Evolutionary conservation across 495 filamentous ascomycete genomes (phyloP).

Genomic region (Saxispiralis lemnorum): DNA sequence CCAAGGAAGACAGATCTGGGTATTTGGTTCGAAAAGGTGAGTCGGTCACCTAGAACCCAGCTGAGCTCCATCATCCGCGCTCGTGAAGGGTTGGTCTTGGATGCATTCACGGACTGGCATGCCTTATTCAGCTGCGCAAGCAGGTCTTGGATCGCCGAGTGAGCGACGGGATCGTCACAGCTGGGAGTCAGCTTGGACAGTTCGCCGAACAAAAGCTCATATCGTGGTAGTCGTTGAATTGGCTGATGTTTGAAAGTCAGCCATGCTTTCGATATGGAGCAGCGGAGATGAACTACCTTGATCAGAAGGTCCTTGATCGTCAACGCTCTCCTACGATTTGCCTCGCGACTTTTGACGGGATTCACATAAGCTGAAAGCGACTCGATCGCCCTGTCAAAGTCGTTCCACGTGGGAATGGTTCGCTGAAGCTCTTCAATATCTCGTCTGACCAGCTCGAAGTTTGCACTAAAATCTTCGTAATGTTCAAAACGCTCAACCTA

Average conservation of each 20-base stretch:
- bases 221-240: constrained; percentile 84
- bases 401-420: constrained; percentile 56
- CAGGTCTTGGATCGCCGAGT: constrained; percentile 59
- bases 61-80: constrained; percentile 42
- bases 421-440: constrained; percentile 53
- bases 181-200: constrained; percentile 65
- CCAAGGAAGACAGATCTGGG: constrained; percentile 33
- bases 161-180: constrained; percentile 62
- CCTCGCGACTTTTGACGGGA: constrained; percentile 46
- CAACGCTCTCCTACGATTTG: constrained; percentile 52
- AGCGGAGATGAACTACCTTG: constrained; percentile 41
- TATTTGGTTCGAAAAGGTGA: constrained; percentile 58
- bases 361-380: constrained; percentile 58
- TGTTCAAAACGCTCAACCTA: constrained; percentile 65
- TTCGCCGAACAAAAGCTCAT: constrained; percentile 72
- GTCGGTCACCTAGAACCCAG: constrained; percentile 61
- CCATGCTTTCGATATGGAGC: background rate
- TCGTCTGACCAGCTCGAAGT: constrained; percentile 66
- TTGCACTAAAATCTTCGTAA: constrained; percentile 46
- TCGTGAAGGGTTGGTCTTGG: constrained; percentile 33
- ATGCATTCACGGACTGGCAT: constrained; percentile 58
- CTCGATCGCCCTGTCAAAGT: constrained; percentile 76
- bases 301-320: constrained; percentile 74
- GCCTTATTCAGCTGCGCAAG: constrained; percentile 53
- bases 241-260: constrained; percentile 37